These are phyloP conservation scores for Mycena kentingensis DNA, from an alignment of 768 basidiomycete species.

Conservation along the genomic window DNA sequence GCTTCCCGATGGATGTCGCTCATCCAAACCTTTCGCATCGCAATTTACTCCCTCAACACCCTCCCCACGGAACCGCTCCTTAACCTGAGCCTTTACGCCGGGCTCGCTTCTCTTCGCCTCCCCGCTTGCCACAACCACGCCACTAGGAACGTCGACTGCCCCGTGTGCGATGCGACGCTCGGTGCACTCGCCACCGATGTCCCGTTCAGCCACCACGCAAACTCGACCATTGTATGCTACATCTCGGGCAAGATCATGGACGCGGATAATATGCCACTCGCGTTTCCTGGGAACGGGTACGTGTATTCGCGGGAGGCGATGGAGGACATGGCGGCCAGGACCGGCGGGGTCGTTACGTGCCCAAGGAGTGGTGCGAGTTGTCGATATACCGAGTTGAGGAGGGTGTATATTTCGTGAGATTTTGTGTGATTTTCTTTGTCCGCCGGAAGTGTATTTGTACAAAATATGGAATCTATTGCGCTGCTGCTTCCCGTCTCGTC, in stretches of 20 bases:
- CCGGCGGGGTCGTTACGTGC: slow-evolving; percentile 80
- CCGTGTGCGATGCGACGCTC: slow-evolving; percentile 79
- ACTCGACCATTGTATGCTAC: slow-evolving; percentile 92
- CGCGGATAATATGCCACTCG: slow-evolving; percentile 90
- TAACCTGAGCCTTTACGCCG: slow-evolving; percentile 86
- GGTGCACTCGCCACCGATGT: slow-evolving; percentile 82
- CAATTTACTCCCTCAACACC: slow-evolving; percentile 85
- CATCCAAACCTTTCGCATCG: slow-evolving; percentile 76
- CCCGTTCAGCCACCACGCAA: slow-evolving; percentile 90
- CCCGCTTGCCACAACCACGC: slow-evolving; percentile 73
- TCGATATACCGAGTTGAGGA: slow-evolving; percentile 67
- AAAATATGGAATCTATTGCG: slow-evolving; percentile 2
- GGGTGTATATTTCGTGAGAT: slow-evolving; percentile 85
- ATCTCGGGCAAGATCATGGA: slow-evolving; percentile 95
- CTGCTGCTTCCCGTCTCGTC: slow-evolving; percentile 23
- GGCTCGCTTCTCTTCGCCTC: slow-evolving; percentile 86
- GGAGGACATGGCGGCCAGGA: slow-evolving; percentile 82
- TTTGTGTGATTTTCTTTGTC: neutral
- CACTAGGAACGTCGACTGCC: slow-evolving; percentile 83
- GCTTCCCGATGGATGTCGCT: slow-evolving; percentile 74
- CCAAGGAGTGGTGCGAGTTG: slow-evolving; percentile 72
- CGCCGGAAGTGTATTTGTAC: slow-evolving; percentile 5
- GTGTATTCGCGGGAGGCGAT: slow-evolving; percentile 94
- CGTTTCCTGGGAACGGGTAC: slow-evolving; percentile 77
- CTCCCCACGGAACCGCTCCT: slow-evolving; percentile 87